Evolutionary conservation across 192 early-diverging fungal genomes (phyloP).

Genomic region (Coemansia sp.): DNA sequence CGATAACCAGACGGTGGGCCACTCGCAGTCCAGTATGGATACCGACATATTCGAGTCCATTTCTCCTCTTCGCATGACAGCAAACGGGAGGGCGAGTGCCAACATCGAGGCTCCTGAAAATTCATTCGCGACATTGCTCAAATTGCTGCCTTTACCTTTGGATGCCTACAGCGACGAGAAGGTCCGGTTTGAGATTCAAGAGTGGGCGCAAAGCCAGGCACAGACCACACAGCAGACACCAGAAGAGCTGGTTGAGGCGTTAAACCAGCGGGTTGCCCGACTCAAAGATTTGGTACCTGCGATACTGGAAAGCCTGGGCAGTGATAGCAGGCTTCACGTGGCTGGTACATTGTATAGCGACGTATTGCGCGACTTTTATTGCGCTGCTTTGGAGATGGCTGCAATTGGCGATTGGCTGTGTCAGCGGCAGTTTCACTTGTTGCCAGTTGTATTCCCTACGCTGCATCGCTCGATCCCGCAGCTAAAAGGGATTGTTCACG

Average conservation of each 20-base stretch:
- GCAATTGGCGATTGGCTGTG: conserved; percentile 45
- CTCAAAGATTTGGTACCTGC: conserved; percentile 29
- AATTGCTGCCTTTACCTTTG: not conserved
- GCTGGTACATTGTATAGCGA: conserved; percentile 16
- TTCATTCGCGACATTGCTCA: conserved; percentile 25
- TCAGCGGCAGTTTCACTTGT: conserved; percentile 24
- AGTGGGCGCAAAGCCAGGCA: conserved; percentile 34
- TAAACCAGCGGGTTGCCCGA: conserved; percentile 19
- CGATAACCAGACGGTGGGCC: not conserved
- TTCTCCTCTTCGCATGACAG: not conserved
- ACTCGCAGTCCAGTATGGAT: conserved; percentile 30
- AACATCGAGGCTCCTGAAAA: conserved; percentile 1
- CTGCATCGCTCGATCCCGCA: conserved; percentile 28
- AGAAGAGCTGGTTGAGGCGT: conserved; percentile 4
- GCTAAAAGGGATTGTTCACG: conserved; percentile 22
- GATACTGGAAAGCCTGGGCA: conserved; percentile 13
- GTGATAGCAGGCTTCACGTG: conserved; percentile 4
- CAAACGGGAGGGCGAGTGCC: not conserved
- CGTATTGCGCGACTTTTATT: conserved; percentile 33
- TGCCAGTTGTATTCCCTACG: conserved; percentile 23
- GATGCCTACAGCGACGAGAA: conserved; percentile 2
- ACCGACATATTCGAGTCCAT: conserved; percentile 25
- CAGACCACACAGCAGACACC: conserved; percentile 14
- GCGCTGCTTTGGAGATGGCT: conserved; percentile 24
- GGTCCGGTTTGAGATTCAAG: conserved; percentile 25